Percentiles rank a stretch among this genome's conserved stretches.
phyloP scores from a whole-genome alignment of 1,284 basidiomycete species.

The Kalmanozyma brasiliensis region DNA sequence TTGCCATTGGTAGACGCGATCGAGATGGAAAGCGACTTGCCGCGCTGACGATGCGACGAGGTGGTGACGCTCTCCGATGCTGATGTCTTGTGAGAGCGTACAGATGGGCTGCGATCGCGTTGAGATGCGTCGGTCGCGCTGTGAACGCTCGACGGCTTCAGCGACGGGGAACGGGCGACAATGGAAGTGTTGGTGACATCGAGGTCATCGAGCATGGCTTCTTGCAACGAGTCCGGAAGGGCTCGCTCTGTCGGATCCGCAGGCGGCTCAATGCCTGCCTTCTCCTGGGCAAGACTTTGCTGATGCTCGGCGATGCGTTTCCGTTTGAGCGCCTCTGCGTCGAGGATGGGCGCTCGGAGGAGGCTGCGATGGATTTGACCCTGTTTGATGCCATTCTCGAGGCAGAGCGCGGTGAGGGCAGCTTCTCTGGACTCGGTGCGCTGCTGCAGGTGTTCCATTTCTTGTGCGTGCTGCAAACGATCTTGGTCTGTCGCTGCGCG shows the following conservation, averaged over 20 bases:
- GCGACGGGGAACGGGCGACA: slow-evolving; percentile 22
- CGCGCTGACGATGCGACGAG: slow-evolving; percentile 16
- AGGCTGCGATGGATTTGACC: slow-evolving; percentile 52
- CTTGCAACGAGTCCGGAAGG: slow-evolving; percentile 56
- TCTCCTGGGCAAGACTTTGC: slow-evolving; percentile 28
- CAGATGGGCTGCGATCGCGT: slow-evolving; percentile 25
- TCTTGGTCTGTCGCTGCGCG: slow-evolving; percentile 12
- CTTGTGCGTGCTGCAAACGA: slow-evolving; percentile 19
- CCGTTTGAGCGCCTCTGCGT: slow-evolving; percentile 44
- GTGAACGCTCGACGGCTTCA: slow-evolving; percentile 30
- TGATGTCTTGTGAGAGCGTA: slow-evolving; percentile 25
- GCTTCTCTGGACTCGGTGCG: slow-evolving; percentile 44
- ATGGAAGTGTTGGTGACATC: slow-evolving; percentile 28
- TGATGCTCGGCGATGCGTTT: slow-evolving; percentile 43
- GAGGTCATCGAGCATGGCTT: slow-evolving; percentile 63
- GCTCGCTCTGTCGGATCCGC: slow-evolving; percentile 21
- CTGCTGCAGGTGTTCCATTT: slow-evolving; percentile 37
- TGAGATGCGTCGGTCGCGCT: slow-evolving; percentile 3
- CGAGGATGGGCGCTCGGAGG: slow-evolving; percentile 44
- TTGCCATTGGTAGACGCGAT: slow-evolving; percentile 26
- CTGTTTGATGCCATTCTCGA: slow-evolving; percentile 51
- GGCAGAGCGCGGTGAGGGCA: slow-evolving; percentile 44
- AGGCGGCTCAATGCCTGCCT: slow-evolving; percentile 19
- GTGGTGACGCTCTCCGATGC: slow-evolving; percentile 21
- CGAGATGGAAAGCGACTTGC: slow-evolving; percentile 34